Evolutionary conservation across 805 yeast genomes (phyloP), one percentile per base, ranked within the genome.

Genomic region (Nakazawaea anatomiae): DNA sequence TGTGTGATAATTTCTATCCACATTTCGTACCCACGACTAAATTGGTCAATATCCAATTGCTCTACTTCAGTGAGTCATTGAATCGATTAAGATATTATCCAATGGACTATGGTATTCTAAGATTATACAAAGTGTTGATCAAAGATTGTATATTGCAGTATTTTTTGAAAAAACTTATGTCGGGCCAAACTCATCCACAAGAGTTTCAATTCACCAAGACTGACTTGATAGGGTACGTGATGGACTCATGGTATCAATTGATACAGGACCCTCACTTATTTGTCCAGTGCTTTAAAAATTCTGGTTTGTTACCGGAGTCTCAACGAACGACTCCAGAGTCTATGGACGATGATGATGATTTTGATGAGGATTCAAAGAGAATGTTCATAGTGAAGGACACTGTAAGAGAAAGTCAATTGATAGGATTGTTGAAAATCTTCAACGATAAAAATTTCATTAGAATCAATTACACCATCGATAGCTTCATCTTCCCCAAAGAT

Each of bases 401-500:
- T 6, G 51, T 53, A 7, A 52, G 58, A 42, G 70, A 66, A 52
- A 46, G 49, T 4, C 61, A 63, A 40, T 31, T 66, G 27, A 36
- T 53, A n/a, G 52, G 49, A 28, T 48, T 63, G 7, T 46, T 66
- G 38, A 47, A 55, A 31, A 56, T 60, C 18, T 58, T 64, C 29
- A 48, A 50, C 44, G 52, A 48, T 38, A 52, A 48, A 35, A 48
- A 55, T 32, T 34, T 55, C 35, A 42, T 64, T 11, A 53, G 55
- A 36, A 43, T n/a, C 31, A 46, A 39, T 54, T 46, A 48, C 32
- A 46, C 60, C 11, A 42, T 70, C 11, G 68, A 69, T 42, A 58
- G 64, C 18, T 50, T 69, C 14, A 43, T 72, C 31, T 70, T 70
- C 50, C 75, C 76, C 1, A 47, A 52, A 2, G 72, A 70, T 49